phyloP scores from a whole-genome alignment of 2,329 filamentous ascomycete species.

The Thelonectria discophora region DNA sequence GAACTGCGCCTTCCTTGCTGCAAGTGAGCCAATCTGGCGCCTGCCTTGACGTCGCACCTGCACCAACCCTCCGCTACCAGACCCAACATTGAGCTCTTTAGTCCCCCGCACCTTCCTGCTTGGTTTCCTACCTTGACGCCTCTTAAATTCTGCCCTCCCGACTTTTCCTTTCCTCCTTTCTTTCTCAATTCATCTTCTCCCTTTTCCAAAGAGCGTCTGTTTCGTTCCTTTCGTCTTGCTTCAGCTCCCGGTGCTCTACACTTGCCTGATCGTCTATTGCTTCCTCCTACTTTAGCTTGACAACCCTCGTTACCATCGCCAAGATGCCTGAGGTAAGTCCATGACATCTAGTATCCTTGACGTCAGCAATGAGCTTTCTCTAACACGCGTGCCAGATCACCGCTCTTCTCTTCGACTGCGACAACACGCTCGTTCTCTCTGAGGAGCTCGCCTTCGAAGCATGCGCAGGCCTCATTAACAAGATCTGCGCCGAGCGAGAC shows the following conservation, averaged over 20 bases:
- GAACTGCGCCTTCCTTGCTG: constrained; percentile 11
- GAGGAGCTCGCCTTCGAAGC: constrained; percentile 92
- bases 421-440: constrained; percentile 94
- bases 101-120: constrained; percentile 29
- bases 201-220: neutral
- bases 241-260: constrained; percentile 6
- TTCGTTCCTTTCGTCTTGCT: neutral
- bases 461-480: constrained; percentile 87
- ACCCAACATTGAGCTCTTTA: constrained; percentile 8
- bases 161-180: constrained; percentile 26
- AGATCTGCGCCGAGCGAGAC: constrained; percentile 75
- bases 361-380: neutral
- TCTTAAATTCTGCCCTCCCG: constrained; percentile 21
- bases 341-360: constrained; percentile 2
- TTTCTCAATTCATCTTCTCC: constrained; percentile 22
- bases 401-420: constrained; percentile 77
- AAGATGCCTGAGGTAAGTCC: constrained; percentile 23
- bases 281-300: neutral
- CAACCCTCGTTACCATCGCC: constrained; percentile 7
- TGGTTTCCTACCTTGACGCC: neutral
- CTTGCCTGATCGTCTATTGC: neutral
- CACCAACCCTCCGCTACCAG: constrained; percentile 12
- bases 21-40: constrained; percentile 15
- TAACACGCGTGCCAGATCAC: constrained; percentile 58
- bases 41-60: constrained; percentile 12